Evolutionary conservation across 768 basidiomycete genomes (phyloP), one percentile per base, ranked within the genome.

Genomic region (Hygrophoropsis aurantiaca): DNA sequence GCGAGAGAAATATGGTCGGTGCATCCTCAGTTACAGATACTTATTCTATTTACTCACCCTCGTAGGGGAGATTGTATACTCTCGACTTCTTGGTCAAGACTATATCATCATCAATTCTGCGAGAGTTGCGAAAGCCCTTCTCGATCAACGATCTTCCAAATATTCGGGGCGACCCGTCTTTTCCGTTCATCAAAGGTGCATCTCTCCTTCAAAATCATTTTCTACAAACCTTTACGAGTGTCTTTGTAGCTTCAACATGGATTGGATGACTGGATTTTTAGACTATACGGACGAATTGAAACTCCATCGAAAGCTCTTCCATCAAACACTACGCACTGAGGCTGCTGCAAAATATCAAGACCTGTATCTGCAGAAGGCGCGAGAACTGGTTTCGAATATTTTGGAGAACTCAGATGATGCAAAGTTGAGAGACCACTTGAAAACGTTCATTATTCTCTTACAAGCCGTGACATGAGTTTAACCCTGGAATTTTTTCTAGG

Each of bases 221-320:
- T 9, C 15, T 3, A 2, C 30, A n/a, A 9, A n/a, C 24, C 15
- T n/a, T 30, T 32, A 18, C 18, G 8, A 13, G 6, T n/a, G 19
- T n/a, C 34, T 33, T 3, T 16, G 26, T 23, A 51, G 50, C 10
- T 46, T 52, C 23, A 46, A 49, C 21, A 26, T 46, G 16, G 43
- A 53, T 35, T 51, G 35, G 47, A 39, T 26, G 25, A 48, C 52
- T 3, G 21, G 20, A 5, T 18, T 53, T 35, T 25, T 55, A 25
- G 39, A 37, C n/a, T 57, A 57, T 30, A 56, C 56, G 7, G 44
- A 51, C 18, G 32, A 34, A 16, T 59, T 53, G 54, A 51, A 47
- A 24, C 35, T 46, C 26, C 54, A 57, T 36, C 54, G 58, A 26
- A 49, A 44, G 35, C 23, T 55, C 5, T 45, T 53, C 26, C 49